phyloP scores from a whole-genome alignment of 805 yeast genomes.

The Candida quercuum region DNA sequence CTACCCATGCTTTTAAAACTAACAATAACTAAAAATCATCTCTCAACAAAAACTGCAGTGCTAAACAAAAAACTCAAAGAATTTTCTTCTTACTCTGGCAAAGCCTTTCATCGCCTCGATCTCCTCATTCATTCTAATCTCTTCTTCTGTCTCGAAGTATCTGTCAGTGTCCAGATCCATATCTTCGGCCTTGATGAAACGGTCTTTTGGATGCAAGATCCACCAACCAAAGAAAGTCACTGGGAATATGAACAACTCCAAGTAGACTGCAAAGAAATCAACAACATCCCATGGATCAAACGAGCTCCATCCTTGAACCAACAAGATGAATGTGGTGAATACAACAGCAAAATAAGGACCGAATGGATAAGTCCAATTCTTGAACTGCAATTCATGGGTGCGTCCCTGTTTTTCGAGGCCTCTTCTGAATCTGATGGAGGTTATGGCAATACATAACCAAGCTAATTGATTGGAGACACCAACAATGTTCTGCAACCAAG shows the following conservation, averaged over 20 bases:
- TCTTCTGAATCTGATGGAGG: constrained; percentile 43
- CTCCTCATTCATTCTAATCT: constrained; percentile 32
- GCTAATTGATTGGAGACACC: constrained; percentile 49
- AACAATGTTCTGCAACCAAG: constrained; percentile 47
- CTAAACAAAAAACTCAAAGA: constrained; percentile 12
- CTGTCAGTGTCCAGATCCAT: constrained; percentile 51
- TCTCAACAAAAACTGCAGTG: too few species aligned
- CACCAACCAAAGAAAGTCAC: constrained; percentile 37
- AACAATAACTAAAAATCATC: too few species aligned
- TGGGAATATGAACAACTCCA: constrained; percentile 45
- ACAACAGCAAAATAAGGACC: constrained; percentile 44
- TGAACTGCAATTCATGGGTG: constrained; percentile 34
- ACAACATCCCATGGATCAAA: constrained; percentile 40
- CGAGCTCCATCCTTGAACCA: constrained; percentile 51
- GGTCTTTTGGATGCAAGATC: constrained; percentile 32
- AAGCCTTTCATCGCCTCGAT: constrained; percentile 38
- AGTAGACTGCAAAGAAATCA: constrained; percentile 38
- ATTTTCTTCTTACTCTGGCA: constrained; percentile 27
- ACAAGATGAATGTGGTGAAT: constrained; percentile 36
- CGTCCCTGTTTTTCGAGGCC: constrained; percentile 40
- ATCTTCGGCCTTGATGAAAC: constrained; percentile 36
- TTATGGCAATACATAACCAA: constrained; percentile 44
- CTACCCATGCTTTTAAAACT: too few species aligned
- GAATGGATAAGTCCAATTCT: constrained; percentile 47
- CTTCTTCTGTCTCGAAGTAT: constrained; percentile 46